These are phyloP conservation scores for Penicillium sp. DNA, from an alignment of 2,329 filamentous ascomycete species.

Conservation along the genomic window DNA sequence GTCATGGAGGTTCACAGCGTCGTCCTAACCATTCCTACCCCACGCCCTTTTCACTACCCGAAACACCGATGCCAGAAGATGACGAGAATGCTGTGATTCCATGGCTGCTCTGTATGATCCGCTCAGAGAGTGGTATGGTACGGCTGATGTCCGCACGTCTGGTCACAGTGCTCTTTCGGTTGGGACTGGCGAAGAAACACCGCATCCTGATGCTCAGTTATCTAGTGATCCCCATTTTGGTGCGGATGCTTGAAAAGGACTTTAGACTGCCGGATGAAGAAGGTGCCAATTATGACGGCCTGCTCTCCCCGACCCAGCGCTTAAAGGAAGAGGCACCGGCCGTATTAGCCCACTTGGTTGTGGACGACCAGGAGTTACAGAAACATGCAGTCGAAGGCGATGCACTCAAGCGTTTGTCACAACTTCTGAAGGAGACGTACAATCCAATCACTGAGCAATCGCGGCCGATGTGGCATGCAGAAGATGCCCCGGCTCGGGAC, in stretches of 20 bases:
- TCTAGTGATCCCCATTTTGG: slow-evolving; percentile 66
- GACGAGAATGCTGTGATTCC: slow-evolving; percentile 68
- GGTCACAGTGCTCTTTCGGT: slow-evolving; percentile 65
- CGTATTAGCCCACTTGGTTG: slow-evolving; percentile 72
- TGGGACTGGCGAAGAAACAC: slow-evolving; percentile 61
- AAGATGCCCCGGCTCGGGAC: slow-evolving; percentile 24
- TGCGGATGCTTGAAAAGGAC: slow-evolving; percentile 60
- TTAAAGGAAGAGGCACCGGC: slow-evolving; percentile 69
- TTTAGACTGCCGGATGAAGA: slow-evolving; percentile 40
- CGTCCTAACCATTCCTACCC: slow-evolving; percentile 38
- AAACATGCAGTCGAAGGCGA: slow-evolving; percentile 72
- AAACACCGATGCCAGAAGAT: slow-evolving; percentile 52
- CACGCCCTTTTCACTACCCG: slow-evolving; percentile 33
- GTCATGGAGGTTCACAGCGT: slow-evolving; percentile 39
- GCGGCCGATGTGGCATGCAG: slow-evolving; percentile 55
- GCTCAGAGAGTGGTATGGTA: slow-evolving; percentile 56
- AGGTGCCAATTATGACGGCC: slow-evolving; percentile 37
- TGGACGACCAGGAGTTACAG: slow-evolving; percentile 74
- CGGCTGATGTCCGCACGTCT: slow-evolving; percentile 67
- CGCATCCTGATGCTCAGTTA: slow-evolving; percentile 63
- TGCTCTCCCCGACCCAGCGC: slow-evolving; percentile 45
- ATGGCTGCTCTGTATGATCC: slow-evolving; percentile 65
- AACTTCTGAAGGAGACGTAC: slow-evolving; percentile 63
- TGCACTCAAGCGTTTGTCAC: slow-evolving; percentile 59
- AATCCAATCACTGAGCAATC: slow-evolving; percentile 53